Base-by-base conservation (phyloP, 208 protist species). In the Acanthamoeba royreba region DNA sequence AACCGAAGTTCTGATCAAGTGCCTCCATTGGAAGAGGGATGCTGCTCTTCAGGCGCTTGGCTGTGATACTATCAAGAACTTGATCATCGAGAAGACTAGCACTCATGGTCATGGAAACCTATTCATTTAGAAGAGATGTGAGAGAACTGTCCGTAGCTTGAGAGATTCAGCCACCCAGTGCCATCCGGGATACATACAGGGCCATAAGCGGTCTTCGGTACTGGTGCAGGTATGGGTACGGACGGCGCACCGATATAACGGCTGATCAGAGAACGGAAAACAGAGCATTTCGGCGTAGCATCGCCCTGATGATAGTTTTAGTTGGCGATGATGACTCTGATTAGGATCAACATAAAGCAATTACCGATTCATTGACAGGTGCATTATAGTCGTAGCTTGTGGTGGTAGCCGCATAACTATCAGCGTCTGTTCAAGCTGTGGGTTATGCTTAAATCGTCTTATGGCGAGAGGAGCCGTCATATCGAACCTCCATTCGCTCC, bases 381-480 rank as follows among this genome's bases (percentile, higher is more conserved):
- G 77, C 77, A 35, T 87, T 45, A 19, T 87, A 87, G 77, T 87
- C 77, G 77, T 87, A 87, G 77, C 40, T 53, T 11, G 77, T 87
- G 4, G 47, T 58, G 2, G 47, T 87, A 2, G 77, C 25, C 47
- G 46, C 42, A 35, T 87, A 87, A 2, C 5, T 5, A 47, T 85
- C 74, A 15, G 42, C 35, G n/a, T n/a, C 45, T 53, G 40, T 33
- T 43, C 69, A n/a, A n/a, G n/a, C n/a, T n/a, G n/a, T n/a, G n/a
- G n/a, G n/a, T n/a, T n/a, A n/a, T n/a, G n/a, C n/a, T n/a, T n/a
- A n/a, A n/a, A n/a, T n/a, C n/a, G n/a, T n/a, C n/a, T n/a, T n/a
- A n/a, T n/a, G n/a, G n/a, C n/a, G n/a, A 19, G 49, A 19, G 49
- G 49, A 55, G 49, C 13, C 49, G n/a, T n/a, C n/a, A n/a, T n/a